Conservation (phyloP, 148 eudicot species). For the Agrostemma githago region DNA sequence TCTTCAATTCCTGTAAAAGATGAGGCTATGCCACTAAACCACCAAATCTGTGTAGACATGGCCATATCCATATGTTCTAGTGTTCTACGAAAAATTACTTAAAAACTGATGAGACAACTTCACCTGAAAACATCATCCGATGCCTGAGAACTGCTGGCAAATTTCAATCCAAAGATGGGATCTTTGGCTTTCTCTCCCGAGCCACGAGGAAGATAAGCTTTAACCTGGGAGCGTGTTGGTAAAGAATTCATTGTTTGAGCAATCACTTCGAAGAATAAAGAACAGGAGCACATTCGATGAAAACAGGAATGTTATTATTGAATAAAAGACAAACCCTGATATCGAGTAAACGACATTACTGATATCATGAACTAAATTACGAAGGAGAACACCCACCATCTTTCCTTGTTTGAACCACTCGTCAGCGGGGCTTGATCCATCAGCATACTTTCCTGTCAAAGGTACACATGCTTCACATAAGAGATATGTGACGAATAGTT, state of each 20-base stretch:
- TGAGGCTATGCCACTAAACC: constrained; percentile 24
- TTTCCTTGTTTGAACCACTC: constrained; percentile 92
- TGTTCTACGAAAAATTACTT: background rate
- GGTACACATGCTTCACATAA: constrained; percentile 3
- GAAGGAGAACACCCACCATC: constrained; percentile 39
- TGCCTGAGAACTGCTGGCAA: constrained; percentile 81
- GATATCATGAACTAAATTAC: background rate
- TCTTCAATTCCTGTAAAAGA: constrained; percentile 60
- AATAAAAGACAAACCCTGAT: too few relatives aligned
- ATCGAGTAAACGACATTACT: background rate
- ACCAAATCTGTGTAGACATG: constrained; percentile 13
- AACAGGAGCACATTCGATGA: too few relatives aligned
- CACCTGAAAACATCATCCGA: constrained; percentile 86
- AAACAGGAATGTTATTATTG: too few relatives aligned
- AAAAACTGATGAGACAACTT: constrained; percentile 21
- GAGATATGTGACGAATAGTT: background rate
- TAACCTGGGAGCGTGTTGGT: constrained; percentile 40
- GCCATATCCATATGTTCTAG: background rate
- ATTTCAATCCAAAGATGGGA: constrained; percentile 86
- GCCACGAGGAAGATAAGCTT: constrained; percentile 71
- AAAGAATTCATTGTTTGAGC: background rate
- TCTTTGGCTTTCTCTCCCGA: constrained; percentile 87
- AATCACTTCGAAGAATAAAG: background rate
- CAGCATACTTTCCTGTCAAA: constrained; percentile 79
- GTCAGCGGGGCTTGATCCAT: constrained; percentile 80